These are phyloP conservation scores for Hypoxylon sp. DNA, from an alignment of 2,329 filamentous ascomycete species.

Conservation along the genomic window DNA sequence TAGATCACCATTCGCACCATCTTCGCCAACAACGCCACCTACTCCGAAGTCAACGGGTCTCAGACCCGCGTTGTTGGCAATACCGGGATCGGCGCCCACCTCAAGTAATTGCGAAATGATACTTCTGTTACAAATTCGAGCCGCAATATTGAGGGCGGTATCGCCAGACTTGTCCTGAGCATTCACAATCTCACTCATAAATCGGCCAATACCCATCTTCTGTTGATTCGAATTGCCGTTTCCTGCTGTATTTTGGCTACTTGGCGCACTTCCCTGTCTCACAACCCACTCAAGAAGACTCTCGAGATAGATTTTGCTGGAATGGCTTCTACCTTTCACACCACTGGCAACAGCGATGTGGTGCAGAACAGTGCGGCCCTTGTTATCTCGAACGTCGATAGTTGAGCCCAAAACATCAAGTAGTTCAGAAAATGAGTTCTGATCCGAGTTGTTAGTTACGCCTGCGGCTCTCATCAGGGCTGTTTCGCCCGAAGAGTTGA, in stretches of 20 bases:
- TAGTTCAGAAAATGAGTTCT: constrained; percentile 89
- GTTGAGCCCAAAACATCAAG: constrained; percentile 90
- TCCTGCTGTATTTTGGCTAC: constrained; percentile 59
- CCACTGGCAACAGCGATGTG: constrained; percentile 97
- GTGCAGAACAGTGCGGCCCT: constrained; percentile 91
- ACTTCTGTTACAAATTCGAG: constrained; percentile 90
- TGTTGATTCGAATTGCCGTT: constrained; percentile 60
- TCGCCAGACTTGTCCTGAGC: constrained; percentile 94
- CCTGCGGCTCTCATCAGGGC: constrained; percentile 92
- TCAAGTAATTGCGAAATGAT: constrained; percentile 98
- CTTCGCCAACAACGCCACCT: constrained; percentile 71
- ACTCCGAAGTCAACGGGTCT: constrained; percentile 96
- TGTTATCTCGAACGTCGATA: constrained; percentile 90
- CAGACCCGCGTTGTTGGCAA: constrained; percentile 90
- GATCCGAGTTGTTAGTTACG: constrained; percentile 94
- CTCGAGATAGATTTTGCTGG: constrained; percentile 96
- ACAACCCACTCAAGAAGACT: constrained; percentile 95
- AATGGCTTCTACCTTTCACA: constrained; percentile 90
- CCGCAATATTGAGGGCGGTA: constrained; percentile 93
- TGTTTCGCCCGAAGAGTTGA: constrained; percentile 91
- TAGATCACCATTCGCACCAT: constrained; percentile 56
- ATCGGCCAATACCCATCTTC: constrained; percentile 88
- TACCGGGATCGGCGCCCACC: constrained; percentile 92
- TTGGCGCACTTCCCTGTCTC: constrained; percentile 78
- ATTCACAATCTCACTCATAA: constrained; percentile 98